phyloP scores from a whole-genome alignment of 768 basidiomycete species.

The Tricholomella constricta region DNA sequence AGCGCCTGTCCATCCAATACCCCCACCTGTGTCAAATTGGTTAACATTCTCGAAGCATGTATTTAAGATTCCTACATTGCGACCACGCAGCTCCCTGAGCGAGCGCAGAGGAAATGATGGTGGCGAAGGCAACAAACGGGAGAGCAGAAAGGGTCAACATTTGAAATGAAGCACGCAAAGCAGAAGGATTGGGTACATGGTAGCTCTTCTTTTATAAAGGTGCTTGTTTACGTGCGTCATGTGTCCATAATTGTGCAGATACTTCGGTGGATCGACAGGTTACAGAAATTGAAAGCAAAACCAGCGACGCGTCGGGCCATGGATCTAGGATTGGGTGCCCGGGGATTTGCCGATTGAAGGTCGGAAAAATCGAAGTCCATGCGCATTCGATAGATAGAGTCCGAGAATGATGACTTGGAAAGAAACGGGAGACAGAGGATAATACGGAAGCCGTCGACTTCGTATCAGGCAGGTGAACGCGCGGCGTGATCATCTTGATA shows the following conservation, averaged over 20 bases:
- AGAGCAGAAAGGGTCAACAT: not conserved
- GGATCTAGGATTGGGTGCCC: too few species aligned
- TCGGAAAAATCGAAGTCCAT: not conserved
- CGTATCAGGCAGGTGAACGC: too few species aligned
- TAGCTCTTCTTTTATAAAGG: not conserved
- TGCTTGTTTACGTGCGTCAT: not conserved
- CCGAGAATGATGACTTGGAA: too few species aligned
- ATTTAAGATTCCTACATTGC: conserved; percentile 14
- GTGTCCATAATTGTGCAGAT: not conserved
- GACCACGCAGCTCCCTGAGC: conserved; percentile 19
- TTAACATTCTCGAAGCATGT: not conserved
- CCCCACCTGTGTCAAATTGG: conserved; percentile 15
- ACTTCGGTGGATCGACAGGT: conserved; percentile 3
- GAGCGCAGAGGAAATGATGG: conserved; percentile 9
- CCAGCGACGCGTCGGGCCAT: not conserved
- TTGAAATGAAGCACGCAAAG: not conserved
- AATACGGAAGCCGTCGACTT: too few species aligned
- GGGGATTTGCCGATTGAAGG: not conserved
- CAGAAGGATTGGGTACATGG: not conserved
- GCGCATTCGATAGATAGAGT: too few species aligned
- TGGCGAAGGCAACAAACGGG: conserved; percentile 7
- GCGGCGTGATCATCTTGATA: too few species aligned
- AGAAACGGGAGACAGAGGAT: too few species aligned
- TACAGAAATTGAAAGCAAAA: too few species aligned
- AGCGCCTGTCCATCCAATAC: conserved; percentile 41